Evolutionary conservation across 2,329 filamentous ascomycete genomes (phyloP).

Genomic region (Ophiocordyceps unilateralis): DNA sequence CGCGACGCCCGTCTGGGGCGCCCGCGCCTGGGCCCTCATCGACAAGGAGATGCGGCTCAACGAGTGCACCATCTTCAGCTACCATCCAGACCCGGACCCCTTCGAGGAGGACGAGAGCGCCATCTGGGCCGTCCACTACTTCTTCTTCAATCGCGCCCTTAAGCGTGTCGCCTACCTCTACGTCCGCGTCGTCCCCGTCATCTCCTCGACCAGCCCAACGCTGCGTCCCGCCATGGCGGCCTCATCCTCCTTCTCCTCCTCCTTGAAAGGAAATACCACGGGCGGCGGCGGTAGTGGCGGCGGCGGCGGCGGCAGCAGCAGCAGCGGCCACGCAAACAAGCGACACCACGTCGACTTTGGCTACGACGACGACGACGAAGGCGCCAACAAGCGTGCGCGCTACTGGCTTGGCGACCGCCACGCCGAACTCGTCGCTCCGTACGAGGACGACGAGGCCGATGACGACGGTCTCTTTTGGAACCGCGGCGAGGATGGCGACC

Average conservation of each 20-base stretch:
- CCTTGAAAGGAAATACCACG: too few relatives aligned
- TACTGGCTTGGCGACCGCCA: constrained; percentile 71
- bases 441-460: constrained; percentile 27
- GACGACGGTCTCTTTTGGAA: constrained; percentile 39
- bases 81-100: constrained; percentile 74
- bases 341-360: constrained; percentile 9
- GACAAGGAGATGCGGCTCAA: constrained; percentile 89
- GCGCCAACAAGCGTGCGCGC: constrained; percentile 51
- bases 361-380: constrained; percentile 10
- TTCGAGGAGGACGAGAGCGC: constrained; percentile 85
- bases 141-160: constrained; percentile 87
- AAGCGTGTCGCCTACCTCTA: constrained; percentile 94
- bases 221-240: constrained; percentile 14
- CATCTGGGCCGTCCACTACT: constrained; percentile 91
- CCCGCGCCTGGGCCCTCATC: constrained; percentile 79
- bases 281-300: constrained; percentile 4
- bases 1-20: constrained; percentile 57
- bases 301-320: constrained; percentile 2
- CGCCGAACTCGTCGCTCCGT: constrained; percentile 27
- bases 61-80: constrained; percentile 79
- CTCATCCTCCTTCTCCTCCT: neutral
- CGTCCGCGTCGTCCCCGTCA: constrained; percentile 69
- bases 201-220: constrained; percentile 43
- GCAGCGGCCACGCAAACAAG: constrained; percentile 10
- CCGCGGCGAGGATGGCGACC: constrained; percentile 38